Evolutionary conservation across 257 asterid genomes (phyloP), one percentile per base, ranked within the genome.

Genomic region (Linderniella brevidens): DNA sequence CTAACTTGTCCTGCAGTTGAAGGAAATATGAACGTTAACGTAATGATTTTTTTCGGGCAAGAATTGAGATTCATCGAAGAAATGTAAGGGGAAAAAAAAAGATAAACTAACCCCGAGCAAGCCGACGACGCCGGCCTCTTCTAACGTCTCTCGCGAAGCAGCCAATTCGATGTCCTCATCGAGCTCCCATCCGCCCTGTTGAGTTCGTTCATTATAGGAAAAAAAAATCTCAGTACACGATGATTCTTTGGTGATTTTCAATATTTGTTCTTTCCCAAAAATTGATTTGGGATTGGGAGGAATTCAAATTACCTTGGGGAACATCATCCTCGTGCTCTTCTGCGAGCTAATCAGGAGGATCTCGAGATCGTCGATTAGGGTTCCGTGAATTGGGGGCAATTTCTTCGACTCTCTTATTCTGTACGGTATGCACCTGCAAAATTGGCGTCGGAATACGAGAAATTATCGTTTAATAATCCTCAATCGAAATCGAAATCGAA

Each of bases 131-230:
- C 96, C 94, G 38, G 93, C 93, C 67, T 86, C 96, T 63, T 86
- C 96, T 18, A 82, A 59, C 18, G 94, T 86, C 68, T 86, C 96
- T 48, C 96, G 53, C 13, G 59, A 45, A 15, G 94, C 96, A 9
- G 96, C 96, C 58, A 82, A 69, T 75, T 75, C 77, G 57, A 79
- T 72, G 47, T 81, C 62, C 56, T 79, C 96, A 58, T 86, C 96
- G 19, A 67, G 72, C 73, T 86, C 96, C 96, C 96, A 86, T 55
- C 96, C 93, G 66, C 96, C 96, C 78, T 73, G 61, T 60, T 35
- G 17, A 53, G 19, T 62, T 50, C 12, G 35, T 41, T 56, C 9
- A 35, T 59, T 61, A 17, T 46, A 46, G 54, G 4, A n/a, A n/a
- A n/a, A n/a, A n/a, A n/a, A n/a, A n/a, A 25, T 46, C 63, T 65